Percentiles rank a stretch among this genome's conserved stretches.
These are phyloP conservation scores for Pterocarpus macrocarpus DNA, from an alignment of 306 rosid genomes.

Conservation along the genomic window DNA sequence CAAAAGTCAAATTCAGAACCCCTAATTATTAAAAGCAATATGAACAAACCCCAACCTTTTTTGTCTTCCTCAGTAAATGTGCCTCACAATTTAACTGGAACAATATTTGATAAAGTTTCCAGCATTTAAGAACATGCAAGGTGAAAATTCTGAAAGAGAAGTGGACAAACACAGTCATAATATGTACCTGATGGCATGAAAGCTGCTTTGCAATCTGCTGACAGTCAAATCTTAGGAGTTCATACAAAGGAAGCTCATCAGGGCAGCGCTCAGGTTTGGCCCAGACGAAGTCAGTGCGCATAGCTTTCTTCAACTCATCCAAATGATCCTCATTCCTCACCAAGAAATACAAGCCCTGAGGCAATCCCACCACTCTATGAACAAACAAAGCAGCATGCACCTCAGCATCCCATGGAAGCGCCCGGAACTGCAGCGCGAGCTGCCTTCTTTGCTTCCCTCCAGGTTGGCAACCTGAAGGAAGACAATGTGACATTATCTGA, in stretches of 20 bases:
- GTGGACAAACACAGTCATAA: neutral
- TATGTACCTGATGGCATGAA: slow-evolving; percentile 85
- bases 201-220: slow-evolving; percentile 63
- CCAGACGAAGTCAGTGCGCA: slow-evolving; percentile 75
- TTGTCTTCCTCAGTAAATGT: neutral
- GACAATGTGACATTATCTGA: slow-evolving; percentile 85
- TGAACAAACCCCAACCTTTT: slow-evolving; percentile 14
- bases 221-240: slow-evolving; percentile 65
- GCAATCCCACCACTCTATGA: slow-evolving; percentile 85
- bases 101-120: neutral
- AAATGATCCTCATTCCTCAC: slow-evolving; percentile 87
- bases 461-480: slow-evolving; percentile 78
- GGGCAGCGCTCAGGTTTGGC: slow-evolving; percentile 87
- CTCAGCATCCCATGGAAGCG: slow-evolving; percentile 90
- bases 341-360: slow-evolving; percentile 81
- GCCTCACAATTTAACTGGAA: slow-evolving; percentile 10
- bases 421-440: slow-evolving; percentile 73
- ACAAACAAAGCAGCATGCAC: slow-evolving; percentile 94
- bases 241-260: slow-evolving; percentile 76
- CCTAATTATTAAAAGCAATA: slow-evolving; percentile 13
- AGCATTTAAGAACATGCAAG: slow-evolving; percentile 23
- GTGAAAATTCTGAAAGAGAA: slow-evolving; percentile 13
- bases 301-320: slow-evolving; percentile 72
- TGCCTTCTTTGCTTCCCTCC: slow-evolving; percentile 66
- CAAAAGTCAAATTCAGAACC: slow-evolving; percentile 26